These are phyloP conservation scores for Coniferiporia weirii DNA, from an alignment of 1,284 basidiomycete genomes.

Conservation along the genomic window DNA sequence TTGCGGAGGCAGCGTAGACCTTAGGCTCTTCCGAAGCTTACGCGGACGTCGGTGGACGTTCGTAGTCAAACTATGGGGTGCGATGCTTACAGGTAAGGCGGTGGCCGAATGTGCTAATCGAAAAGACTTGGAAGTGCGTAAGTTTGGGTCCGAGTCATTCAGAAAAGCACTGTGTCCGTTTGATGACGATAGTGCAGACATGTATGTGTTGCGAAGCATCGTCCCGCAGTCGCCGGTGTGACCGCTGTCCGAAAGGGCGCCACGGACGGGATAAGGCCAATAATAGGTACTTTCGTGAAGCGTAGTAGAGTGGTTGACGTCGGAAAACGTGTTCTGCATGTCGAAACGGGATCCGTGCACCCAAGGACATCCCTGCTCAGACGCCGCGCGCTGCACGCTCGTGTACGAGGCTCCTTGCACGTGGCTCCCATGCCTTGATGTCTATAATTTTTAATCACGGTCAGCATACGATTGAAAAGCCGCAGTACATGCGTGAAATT, in stretches of 20 bases:
- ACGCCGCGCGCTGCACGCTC: constrained; percentile 11
- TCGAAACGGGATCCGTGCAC: background rate
- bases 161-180: background rate
- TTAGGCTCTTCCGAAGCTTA: constrained; percentile 16
- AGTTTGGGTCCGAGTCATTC: background rate
- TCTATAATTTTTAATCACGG: background rate
- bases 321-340: constrained; percentile 7
- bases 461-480: background rate
- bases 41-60: constrained; percentile 11
- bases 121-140: background rate
- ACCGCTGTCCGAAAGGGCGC: constrained; percentile 13
- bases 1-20: background rate
- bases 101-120: constrained; percentile 2
- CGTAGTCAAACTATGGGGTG: background rate
- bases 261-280: background rate
- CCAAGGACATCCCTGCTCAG: constrained; percentile 7
- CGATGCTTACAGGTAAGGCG: constrained; percentile 11
- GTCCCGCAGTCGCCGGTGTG: constrained; percentile 1
- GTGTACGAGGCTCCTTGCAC: constrained; percentile 5
- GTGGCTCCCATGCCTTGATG: constrained; percentile 8
- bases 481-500: background rate
- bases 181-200: constrained; percentile 2
- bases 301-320: constrained; percentile 5
- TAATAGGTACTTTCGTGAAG: constrained; percentile 1
- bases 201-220: constrained; percentile 1